Base-by-base conservation (phyloP, 1,139 yeast genomes). In the Saccharomyces hybrid region DNA sequence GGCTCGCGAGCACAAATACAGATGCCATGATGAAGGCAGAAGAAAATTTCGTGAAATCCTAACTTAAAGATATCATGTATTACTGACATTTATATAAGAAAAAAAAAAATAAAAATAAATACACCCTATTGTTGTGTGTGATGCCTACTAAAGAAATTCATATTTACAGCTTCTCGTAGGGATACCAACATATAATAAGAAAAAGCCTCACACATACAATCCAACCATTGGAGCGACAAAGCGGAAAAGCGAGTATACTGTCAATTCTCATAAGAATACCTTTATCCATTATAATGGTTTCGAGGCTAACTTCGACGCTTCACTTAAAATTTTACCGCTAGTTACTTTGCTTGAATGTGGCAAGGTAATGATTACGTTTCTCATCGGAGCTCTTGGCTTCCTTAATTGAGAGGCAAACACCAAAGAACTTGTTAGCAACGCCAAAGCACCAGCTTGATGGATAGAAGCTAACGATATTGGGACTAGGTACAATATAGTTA, bases 401-500 rank as follows among this genome's bases (percentile, higher is more conserved):
- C 85, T 82, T 61, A 93, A 75, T 57, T 82, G 79, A 32, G 89
- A 81, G 23, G 85, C 81, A 59, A 88, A 79, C 2, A 89, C 76
- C 59, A 93, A 75, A 27, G 89, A 80, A 13, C 87, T 78, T 0
- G 99, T 93, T 63, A 95, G 76, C 53, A 95, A 77, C 0, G 95
- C 96, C 65, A 95, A 75, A 0, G 98, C 96, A 60, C 99, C 98
- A 13, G 97, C 97, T 74, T 95, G 99, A 70, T 95, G 99, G 6
- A 91, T 81, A 7, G 98, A 95, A 1, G 96, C 99, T 51, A 93
- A 73, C 16, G 96, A 88, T 46, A 88, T 84, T 41, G 99, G 99
- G 16, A 93, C 99, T 58, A 90, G 77, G 70, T 89, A 91, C 46
- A 91, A 71, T 64, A 95, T 78, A 0, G 99, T 93, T 46, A 83